Percentiles rank a stretch among this genome's conserved stretches.
Evolutionary conservation across 148 eudicot genomes (phyloP).

Genomic region (Amaranthus hypochondriacus): DNA sequence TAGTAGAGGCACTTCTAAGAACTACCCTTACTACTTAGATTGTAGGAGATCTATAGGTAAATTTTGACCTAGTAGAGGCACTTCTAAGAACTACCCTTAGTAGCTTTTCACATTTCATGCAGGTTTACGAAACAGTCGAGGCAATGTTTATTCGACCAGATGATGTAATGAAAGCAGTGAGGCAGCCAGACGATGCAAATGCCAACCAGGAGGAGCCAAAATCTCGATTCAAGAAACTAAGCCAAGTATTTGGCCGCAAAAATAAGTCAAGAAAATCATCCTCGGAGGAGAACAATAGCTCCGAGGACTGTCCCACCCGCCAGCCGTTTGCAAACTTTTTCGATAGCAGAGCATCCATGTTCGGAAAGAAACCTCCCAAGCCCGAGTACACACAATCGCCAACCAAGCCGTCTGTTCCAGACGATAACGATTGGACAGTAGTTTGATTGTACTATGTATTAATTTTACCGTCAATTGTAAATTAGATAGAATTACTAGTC

Average conservation of each 20-base stretch:
- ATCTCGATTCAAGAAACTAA: constrained; percentile 61
- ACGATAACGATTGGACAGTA: constrained; percentile 53
- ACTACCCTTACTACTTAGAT: not conserved
- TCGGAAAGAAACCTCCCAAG: constrained; percentile 81
- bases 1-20: too few relatives aligned
- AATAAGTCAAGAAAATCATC: constrained; percentile 33
- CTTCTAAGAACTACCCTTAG: not conserved
- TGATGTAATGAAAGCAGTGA: constrained; percentile 47
- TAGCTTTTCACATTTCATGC: not conserved
- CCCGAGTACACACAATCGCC: constrained; percentile 35
- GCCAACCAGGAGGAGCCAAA: constrained; percentile 40
- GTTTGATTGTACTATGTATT: constrained; percentile 18
- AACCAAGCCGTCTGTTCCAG: constrained; percentile 31
- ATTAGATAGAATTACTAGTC: constrained; percentile 20
- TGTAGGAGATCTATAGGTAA: not conserved
- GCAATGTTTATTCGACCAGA: constrained; percentile 61
- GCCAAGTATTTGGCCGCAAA: constrained; percentile 60
- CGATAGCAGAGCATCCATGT: constrained; percentile 39
- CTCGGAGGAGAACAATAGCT: constrained; percentile 33
- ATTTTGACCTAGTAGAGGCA: not conserved
- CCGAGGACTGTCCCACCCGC: constrained; percentile 38
- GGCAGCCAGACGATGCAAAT: constrained; percentile 51
- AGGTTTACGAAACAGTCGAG: constrained; percentile 92
- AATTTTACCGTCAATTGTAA: constrained; percentile 16
- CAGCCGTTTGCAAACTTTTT: constrained; percentile 42